Evolutionary conservation across 2,329 filamentous ascomycete species (phyloP).

Genomic region (Ceratocystiopsis sp.): DNA sequence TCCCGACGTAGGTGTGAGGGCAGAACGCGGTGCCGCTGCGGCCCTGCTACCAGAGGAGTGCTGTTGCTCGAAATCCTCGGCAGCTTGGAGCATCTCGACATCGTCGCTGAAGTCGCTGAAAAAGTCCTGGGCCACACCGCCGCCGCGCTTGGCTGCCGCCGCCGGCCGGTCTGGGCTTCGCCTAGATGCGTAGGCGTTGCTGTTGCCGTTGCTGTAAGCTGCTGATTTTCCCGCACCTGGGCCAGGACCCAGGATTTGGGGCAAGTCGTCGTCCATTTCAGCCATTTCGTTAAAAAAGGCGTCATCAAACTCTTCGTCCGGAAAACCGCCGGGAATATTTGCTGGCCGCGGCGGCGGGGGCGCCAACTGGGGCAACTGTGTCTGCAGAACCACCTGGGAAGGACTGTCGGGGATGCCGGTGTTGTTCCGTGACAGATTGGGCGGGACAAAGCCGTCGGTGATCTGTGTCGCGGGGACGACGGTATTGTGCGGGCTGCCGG

Average conservation of each 20-base stretch:
- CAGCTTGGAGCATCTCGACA: conserved; percentile 30
- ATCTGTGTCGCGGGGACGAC: conserved; percentile 30
- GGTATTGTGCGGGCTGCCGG: conserved; percentile 13
- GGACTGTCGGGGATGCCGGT: conserved; percentile 16
- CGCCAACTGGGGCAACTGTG: conserved; percentile 20
- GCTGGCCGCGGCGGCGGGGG: background rate
- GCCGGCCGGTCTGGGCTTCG: background rate
- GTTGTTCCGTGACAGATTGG: conserved; percentile 17
- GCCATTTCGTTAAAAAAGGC: conserved; percentile 9
- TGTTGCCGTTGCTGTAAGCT: background rate
- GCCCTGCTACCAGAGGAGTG: conserved; percentile 14
- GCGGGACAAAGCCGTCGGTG: conserved; percentile 13
- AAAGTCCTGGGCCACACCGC: conserved; percentile 3
- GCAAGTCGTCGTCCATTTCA: conserved; percentile 3
- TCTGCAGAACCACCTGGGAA: conserved; percentile 35
- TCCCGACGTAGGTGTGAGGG: conserved; percentile 31
- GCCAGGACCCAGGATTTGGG: too few species aligned
- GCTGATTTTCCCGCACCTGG: too few species aligned
- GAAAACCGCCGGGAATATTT: background rate
- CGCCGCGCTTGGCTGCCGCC: background rate
- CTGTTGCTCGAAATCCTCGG: conserved; percentile 29
- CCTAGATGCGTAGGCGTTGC: background rate
- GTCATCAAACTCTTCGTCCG: conserved; percentile 6
- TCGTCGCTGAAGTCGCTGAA: conserved; percentile 20
- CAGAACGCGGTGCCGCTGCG: conserved; percentile 16